Evolutionary conservation across 1,139 yeast species (phyloP).

Genomic region (Meyerozyma elateridarum): DNA sequence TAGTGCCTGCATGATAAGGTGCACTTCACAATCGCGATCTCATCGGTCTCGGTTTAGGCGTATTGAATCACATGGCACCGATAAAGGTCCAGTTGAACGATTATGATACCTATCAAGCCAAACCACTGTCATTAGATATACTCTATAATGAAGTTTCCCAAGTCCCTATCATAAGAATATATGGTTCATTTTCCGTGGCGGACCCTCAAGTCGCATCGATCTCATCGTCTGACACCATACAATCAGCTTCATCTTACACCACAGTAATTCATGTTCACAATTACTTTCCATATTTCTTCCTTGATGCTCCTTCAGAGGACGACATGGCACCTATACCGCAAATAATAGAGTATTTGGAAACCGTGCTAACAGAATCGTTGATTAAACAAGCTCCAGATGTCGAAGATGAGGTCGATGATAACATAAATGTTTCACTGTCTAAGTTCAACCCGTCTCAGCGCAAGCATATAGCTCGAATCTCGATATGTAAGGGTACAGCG

Average conservation of each 20-base stretch:
- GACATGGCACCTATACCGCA: slow-evolving; percentile 7
- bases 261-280: slow-evolving; percentile 72
- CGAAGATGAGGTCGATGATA: slow-evolving; percentile 8
- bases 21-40: too few species aligned
- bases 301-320: slow-evolving; percentile 33
- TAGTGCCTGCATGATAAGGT: too few species aligned
- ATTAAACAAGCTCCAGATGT: slow-evolving; percentile 9
- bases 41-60: too few species aligned
- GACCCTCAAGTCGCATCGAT: slow-evolving; percentile 34
- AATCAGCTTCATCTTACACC: slow-evolving; percentile 17
- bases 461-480: slow-evolving; percentile 59
- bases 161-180: slow-evolving; percentile 75
- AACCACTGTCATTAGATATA: slow-evolving; percentile 32
- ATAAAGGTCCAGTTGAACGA: slow-evolving; percentile 46
- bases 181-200: slow-evolving; percentile 46
- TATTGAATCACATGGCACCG: too few species aligned
- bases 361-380: slow-evolving; percentile 10
- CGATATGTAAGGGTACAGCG: slow-evolving; percentile 70
- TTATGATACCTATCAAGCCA: slow-evolving; percentile 59
- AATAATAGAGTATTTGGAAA: slow-evolving; percentile 7
- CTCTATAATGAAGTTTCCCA: slow-evolving; percentile 31
- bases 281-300: slow-evolving; percentile 72
- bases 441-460: too few species aligned
- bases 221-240: slow-evolving; percentile 4
- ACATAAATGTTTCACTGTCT: too few species aligned